Evolutionary conservation across 2,329 filamentous ascomycete species (phyloP).

Genomic region (Sclerotinia glacialis): DNA sequence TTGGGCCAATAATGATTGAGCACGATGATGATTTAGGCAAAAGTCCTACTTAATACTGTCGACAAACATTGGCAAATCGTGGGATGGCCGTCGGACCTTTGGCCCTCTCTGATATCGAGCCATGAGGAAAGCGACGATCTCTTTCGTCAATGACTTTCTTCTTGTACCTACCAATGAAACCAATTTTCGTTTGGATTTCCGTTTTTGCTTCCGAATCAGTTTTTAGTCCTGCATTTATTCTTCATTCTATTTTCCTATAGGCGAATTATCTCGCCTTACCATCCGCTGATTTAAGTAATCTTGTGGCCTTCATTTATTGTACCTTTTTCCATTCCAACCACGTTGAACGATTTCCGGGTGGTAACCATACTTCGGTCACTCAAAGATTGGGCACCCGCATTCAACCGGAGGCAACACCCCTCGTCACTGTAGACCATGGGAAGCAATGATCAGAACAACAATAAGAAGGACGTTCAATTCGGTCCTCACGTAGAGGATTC

Average conservation of each 20-base stretch:
- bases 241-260: constrained; percentile 12
- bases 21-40: constrained; percentile 37
- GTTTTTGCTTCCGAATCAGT: constrained; percentile 7
- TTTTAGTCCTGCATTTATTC: constrained; percentile 12
- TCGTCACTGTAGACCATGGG: constrained; percentile 23
- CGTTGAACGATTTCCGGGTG: constrained; percentile 14
- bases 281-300: constrained; percentile 14
- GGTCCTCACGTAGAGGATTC: constrained; percentile 24
- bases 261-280: constrained; percentile 5
- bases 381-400: constrained; percentile 35
- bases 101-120: constrained; percentile 13
- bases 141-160: constrained; percentile 9
- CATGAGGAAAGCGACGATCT: background rate
- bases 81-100: background rate
- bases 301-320: constrained; percentile 11
- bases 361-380: constrained; percentile 14
- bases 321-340: constrained; percentile 1
- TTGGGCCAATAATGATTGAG: constrained; percentile 34
- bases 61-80: constrained; percentile 17
- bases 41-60: constrained; percentile 16
- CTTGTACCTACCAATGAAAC: constrained; percentile 18
- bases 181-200: background rate
- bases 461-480: constrained; percentile 35
- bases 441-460: constrained; percentile 20
- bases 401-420: constrained; percentile 30